Evolutionary conservation across 1,139 yeast genomes (phyloP), one percentile per base, ranked within the genome.

Genomic region (Saccharomyces hybrid): DNA sequence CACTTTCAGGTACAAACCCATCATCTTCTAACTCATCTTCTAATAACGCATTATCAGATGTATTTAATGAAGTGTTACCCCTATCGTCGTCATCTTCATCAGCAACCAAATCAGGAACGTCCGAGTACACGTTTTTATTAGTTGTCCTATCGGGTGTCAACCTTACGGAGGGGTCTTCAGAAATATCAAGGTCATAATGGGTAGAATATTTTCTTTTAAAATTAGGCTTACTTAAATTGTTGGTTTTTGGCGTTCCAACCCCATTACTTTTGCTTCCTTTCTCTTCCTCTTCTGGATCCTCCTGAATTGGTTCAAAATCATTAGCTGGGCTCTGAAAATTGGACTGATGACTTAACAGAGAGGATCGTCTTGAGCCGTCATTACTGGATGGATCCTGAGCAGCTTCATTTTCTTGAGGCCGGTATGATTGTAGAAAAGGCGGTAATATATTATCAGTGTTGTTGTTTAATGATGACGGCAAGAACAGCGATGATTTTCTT

Each of bases 31-130:
- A 50, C 48, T 65, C 70, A 44, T 64, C 67, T 48, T 65, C 69
- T 11, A 67, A 48, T n/a, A 66, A 48, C 1, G 68, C 71, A 51
- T 68, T 60, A 8, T 70, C 72, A 8, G 68, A 64, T 26, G 70
- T 66, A 44, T 64, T 63, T 9, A 64, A 59, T 1, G 68, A 62
- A 7, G 67, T 59, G 34, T 63, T 61, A 27, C 65, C 67, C 24
- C 66, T 58, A 1, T 60, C 61, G 24, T 63, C 62, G 19, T 66
- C 62, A 8, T 26, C 69, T 34, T 67, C 70, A 42, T 70, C 72
- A 32, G 64, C 69, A 2, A 64, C 58, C 26, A 70, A 62, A 51
- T 65, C 73, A 29, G 69, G 69, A 2, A 55, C 64, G 32, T 63
- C 65, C 28, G 58, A 60, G 48, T 60, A 58, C 9, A 55, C 59